Evolutionary conservation across 208 protist species (phyloP), one percentile per base, ranked within the genome.

Genomic region (Trypanosoma scelopori): DNA sequence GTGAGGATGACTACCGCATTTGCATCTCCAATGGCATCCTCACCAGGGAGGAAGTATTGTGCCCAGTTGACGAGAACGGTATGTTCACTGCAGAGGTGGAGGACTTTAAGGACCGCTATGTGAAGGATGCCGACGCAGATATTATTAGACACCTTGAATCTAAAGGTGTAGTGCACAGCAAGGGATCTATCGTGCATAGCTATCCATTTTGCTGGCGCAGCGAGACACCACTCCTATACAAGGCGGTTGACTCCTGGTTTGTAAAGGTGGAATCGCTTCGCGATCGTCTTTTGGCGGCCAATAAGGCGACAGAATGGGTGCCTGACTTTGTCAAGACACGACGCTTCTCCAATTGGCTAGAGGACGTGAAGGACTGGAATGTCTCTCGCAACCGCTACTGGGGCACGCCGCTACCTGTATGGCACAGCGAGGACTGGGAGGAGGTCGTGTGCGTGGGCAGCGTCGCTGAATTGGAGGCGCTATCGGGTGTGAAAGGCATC

Each of bases 171-270:
- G 45, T 99, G 0, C 58, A 99, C 7, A 70, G 86, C 43, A 81
- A 91, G 45, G 89, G 72, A 46, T 85, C 79, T 32, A 94, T 99
- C 56, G 85, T 89, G 18, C 99, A 99, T 78, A 94, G 76, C 52
- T 99, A 99, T 85, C 99, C 99, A 35, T 99, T 99, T 85, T 99
- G 99, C 92, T 99, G 98, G 98, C 84, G 99, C 55, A 99, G 94
- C 57, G 94, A 98, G 32, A 99, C 98, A 25, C 99, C 98, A 37
- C 89, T 99, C 32, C 90, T 99, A 56, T 99, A 99, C 75, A 95
- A 92, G 69, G 95, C 98, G 0, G 92, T 99, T 16, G 98, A 98
- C 52, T 97, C 92, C 53, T 99, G 98, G 98, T 99, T 99, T 73
- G 96, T 99, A 30, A 88, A 93, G 48, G 99, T 99, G 5, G 93